Base-by-base conservation (phyloP, 2,329 filamentous ascomycete species). In the Pseudogymnoascus destructans region DNA sequence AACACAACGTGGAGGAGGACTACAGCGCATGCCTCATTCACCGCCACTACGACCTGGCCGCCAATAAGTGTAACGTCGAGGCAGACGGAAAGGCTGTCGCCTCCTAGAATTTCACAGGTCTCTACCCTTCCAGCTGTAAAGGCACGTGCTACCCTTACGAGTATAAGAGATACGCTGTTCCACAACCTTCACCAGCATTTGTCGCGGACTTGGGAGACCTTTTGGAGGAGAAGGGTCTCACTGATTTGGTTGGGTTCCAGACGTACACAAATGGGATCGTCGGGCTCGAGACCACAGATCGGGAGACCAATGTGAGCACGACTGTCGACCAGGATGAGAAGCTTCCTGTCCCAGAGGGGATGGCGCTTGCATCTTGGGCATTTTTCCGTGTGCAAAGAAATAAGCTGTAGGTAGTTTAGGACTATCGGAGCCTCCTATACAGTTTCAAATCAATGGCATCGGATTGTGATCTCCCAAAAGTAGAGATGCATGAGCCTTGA, bases 311-410 rank as follows among this genome's bases (percentile, higher is more conserved):
- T 15, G 42, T 49, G 42, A 49, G 42, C 23, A 49, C 42, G 13
- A 49, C 42, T 13, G 13, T 49, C n/a, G 42, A 49, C 23, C 42
- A 49, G 8, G 42, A 49, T 49, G 42, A 49, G n/a, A 49, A 49
- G 2, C 42, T 49, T 27, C 42, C 42, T 49, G 42, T 27, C n/a
- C 42, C 42, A 6, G 23, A 27, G 23, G 42, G 42, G n/a, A 49
- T 49, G 42, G 42, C 42, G n/a, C 23, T 23, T 49, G 42, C 42
- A 11, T 49, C 42, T 15, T 49, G 42, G 42, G 42, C 42, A 27
- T 49, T 49, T 9, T 49, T 49, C 42, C 23, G 42, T 2, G 42
- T 49, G 42, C 30, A 15, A 27, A 6, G 13, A 10, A 27, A 27
- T 17, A 27, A 1, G 8, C 4, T 27, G 23, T 49, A 49, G 42